Conservation (phyloP, 495 filamentous ascomycete species). For the Aspergillus affinis region DNA sequence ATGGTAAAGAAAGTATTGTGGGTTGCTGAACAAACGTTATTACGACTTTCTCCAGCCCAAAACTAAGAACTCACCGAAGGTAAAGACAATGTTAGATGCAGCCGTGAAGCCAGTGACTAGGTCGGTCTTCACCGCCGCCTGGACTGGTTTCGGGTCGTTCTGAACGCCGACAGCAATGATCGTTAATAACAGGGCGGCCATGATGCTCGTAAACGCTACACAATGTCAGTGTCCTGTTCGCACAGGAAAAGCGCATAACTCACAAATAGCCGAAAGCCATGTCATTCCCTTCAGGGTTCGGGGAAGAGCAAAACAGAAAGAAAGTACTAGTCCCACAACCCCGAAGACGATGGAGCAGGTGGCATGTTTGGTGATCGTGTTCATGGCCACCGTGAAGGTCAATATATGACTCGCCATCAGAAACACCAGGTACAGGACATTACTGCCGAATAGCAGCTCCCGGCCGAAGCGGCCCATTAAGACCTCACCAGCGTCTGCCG, state of each 20-base stretch:
- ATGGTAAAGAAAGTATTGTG: constrained; percentile 66
- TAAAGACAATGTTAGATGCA: constrained; percentile 38
- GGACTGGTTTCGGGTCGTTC: constrained; percentile 14
- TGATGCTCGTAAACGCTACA: constrained; percentile 57
- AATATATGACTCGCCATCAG: constrained; percentile 69
- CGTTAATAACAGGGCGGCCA: constrained; percentile 61
- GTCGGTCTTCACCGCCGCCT: constrained; percentile 5
- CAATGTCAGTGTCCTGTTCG: too few species aligned
- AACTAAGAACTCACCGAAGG: constrained; percentile 21
- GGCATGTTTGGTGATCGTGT: constrained; percentile 56
- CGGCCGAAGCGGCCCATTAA: constrained; percentile 59
- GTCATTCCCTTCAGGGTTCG: constrained; percentile 54
- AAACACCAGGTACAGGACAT: constrained; percentile 63
- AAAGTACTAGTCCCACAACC: constrained; percentile 56
- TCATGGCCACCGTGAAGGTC: constrained; percentile 68
- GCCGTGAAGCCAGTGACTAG: constrained; percentile 25
- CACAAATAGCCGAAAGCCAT: constrained; percentile 57
- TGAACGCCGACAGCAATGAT: constrained; percentile 58
- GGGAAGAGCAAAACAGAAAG: constrained; percentile 59
- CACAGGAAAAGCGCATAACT: constrained; percentile 1
- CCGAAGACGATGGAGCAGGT: constrained; percentile 64
- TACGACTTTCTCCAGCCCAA: background rate
- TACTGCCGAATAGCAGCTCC: constrained; percentile 56
- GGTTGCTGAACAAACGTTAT: constrained; percentile 36
- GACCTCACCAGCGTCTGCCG: constrained; percentile 63